These are phyloP conservation scores for Cladosporium sp. DNA, from an alignment of 2,329 filamentous ascomycete genomes.

Conservation along the genomic window DNA sequence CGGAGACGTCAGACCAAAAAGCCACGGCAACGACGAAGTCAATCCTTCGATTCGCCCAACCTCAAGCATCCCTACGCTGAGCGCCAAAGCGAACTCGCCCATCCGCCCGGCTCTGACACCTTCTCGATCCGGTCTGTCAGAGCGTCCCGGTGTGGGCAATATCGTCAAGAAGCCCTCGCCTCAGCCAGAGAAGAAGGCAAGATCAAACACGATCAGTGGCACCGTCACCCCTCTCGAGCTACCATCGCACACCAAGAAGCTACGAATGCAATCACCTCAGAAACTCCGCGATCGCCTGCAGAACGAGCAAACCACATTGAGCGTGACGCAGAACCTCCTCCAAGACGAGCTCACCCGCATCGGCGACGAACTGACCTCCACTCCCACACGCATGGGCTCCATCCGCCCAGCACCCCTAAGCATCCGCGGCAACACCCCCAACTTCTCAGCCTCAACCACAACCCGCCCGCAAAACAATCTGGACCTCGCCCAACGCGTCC, in stretches of 20 bases:
- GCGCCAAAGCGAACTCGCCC: constrained; percentile 32
- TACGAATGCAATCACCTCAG: constrained; percentile 64
- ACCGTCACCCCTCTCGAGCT: constrained; percentile 23
- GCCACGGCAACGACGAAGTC: constrained; percentile 26
- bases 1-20: constrained; percentile 30
- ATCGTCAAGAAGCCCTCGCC: constrained; percentile 63
- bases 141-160: constrained; percentile 52
- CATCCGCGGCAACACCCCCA: constrained; percentile 35
- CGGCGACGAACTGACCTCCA: constrained; percentile 69
- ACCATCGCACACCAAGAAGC: constrained; percentile 54
- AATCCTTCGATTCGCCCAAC: constrained; percentile 23
- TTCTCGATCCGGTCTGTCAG: constrained; percentile 50
- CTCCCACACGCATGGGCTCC: constrained; percentile 25
- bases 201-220: constrained; percentile 28
- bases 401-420: constrained; percentile 21
- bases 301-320: constrained; percentile 73
- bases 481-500: constrained; percentile 59
- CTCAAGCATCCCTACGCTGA: constrained; percentile 53
- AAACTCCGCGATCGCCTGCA: constrained; percentile 79
- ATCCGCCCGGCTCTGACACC: constrained; percentile 43
- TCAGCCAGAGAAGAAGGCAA: constrained; percentile 30
- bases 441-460: constrained; percentile 41
- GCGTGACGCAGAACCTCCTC: constrained; percentile 67
- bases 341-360: constrained; percentile 78
- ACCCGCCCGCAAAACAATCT: constrained; percentile 31